Percentiles rank a stretch among this genome's conserved stretches.
phyloP scores from a whole-genome alignment of 2,329 filamentous ascomycete genomes.

The Elsinoe australis region DNA sequence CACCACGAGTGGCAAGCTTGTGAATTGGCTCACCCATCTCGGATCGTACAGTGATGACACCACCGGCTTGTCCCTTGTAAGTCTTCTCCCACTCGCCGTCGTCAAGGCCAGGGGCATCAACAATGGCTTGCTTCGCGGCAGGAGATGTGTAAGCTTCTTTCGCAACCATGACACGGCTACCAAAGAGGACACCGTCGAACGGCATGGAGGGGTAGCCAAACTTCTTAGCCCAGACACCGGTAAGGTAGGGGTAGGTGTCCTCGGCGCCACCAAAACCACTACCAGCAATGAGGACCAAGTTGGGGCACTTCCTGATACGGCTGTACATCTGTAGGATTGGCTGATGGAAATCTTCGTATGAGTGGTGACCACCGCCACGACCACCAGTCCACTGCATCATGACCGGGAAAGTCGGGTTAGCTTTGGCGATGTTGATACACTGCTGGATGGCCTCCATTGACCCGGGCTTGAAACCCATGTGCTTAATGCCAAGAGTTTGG shows the following conservation, averaged over 20 bases:
- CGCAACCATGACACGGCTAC: constrained; percentile 89
- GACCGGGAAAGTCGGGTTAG: constrained; percentile 89
- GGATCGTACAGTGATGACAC: constrained; percentile 90
- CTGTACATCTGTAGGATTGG: constrained; percentile 87
- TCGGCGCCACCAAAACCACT: constrained; percentile 87
- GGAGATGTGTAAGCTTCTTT: constrained; percentile 86
- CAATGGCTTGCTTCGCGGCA: constrained; percentile 82
- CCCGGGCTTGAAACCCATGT: constrained; percentile 90
- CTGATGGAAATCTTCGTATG: constrained; percentile 90
- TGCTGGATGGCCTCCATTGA: constrained; percentile 81
- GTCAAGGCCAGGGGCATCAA: constrained; percentile 73
- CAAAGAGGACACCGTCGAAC: constrained; percentile 85
- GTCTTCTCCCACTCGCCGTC: constrained; percentile 86
- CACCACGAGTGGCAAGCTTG: constrained; percentile 94
- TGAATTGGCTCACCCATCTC: constrained; percentile 99
- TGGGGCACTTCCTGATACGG: constrained; percentile 74
- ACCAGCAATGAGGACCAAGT: constrained; percentile 81
- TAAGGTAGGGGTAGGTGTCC: constrained; percentile 87
- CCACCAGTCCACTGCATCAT: constrained; percentile 93
- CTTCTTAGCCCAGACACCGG: constrained; percentile 77
- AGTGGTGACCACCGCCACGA: constrained; percentile 88
- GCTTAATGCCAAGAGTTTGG: constrained; percentile 81
- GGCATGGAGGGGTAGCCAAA: constrained; percentile 90
- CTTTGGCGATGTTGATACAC: constrained; percentile 86
- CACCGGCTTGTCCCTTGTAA: constrained; percentile 83